phyloP scores from a whole-genome alignment of 257 asterid genomes.

The Forsythia suspensa region DNA sequence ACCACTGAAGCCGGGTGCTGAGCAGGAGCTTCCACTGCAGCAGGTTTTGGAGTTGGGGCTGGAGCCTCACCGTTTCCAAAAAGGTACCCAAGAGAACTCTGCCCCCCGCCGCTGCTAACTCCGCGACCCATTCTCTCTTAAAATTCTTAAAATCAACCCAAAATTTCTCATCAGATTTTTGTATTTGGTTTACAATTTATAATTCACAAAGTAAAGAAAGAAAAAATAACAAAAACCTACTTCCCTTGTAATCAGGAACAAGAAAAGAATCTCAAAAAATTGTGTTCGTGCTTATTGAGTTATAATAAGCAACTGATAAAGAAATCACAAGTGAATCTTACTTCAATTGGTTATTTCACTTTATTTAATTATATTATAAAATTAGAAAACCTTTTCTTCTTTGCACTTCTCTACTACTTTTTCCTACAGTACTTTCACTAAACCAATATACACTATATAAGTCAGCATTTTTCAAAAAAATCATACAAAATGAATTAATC shows the following conservation, averaged over 20 bases:
- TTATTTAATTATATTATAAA: too few species aligned
- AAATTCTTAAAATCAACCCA: slow-evolving; percentile 21
- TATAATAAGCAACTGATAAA: background rate
- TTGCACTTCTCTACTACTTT: background rate
- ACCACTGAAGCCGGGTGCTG: slow-evolving; percentile 38
- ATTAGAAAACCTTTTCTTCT: background rate
- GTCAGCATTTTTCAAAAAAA: background rate
- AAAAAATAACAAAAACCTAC: background rate
- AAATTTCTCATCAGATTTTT: background rate
- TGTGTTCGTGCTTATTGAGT: background rate
- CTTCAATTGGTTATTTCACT: background rate
- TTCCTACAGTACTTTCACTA: background rate
- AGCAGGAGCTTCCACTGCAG: slow-evolving; percentile 47
- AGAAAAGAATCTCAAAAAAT: background rate
- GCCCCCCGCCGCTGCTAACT: slow-evolving; percentile 88
- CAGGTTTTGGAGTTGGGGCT: slow-evolving; percentile 49
- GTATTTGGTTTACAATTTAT: background rate
- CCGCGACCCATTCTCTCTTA: slow-evolving; percentile 71
- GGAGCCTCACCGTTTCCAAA: slow-evolving; percentile 73
- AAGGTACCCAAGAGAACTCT: slow-evolving; percentile 86
- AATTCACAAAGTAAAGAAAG: background rate
- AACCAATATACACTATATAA: background rate
- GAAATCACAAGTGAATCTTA: background rate
- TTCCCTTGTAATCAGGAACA: background rate
- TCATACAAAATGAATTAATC: background rate